Base-by-base conservation (phyloP, 108 stramenopile genomes). In the Pseudonitzschia pungens region DNA sequence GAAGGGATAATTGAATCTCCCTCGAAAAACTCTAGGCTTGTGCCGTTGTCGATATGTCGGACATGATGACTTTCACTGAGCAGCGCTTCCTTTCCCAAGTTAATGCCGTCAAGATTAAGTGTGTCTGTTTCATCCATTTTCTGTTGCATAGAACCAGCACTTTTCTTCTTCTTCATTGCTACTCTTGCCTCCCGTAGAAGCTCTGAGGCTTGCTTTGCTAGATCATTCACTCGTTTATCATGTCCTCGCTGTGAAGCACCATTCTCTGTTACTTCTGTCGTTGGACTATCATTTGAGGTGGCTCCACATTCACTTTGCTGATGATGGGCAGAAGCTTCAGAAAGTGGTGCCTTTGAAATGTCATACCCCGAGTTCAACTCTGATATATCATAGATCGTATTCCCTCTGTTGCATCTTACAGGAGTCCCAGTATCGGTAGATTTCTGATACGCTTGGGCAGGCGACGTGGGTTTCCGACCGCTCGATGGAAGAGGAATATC, bases 1-100 rank as follows among this genome's bases (percentile, higher is more conserved):
- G 76, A 77, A 31, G 70, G 76, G 33, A 77, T 70, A 10, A 43
- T 52, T 15, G 56, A 48, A 8, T 52, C 27, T 1, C 54, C 76
- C 5, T 40, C 64, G 29, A 62, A 62, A 33, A 29, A 16, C 12
- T 62, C 32, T 1, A n/a, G 33, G 29, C 60, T 40, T 0, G 16
- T 29, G 0, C 31, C 20, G 16, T 42, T 18, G 8, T n/a, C 33
- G 20, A 36, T 36, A 36, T 6, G 6, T 36, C 6, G 36, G 6
- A 36, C 6, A 36, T 36, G 2, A 36, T 2, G 36, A 36, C 36
- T 36, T 36, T 6, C 36, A 5, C 36, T 6, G 36, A 36, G 36
- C 4, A 6, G 6, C 36, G 4, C 36, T 36, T 6, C 36, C 36
- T 36, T 36, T 36, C 36, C 36, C 36, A 6, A 36, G 36, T 2